Conservation (phyloP, 192 early-diverging fungal species). For the Coemansia sp. region DNA sequence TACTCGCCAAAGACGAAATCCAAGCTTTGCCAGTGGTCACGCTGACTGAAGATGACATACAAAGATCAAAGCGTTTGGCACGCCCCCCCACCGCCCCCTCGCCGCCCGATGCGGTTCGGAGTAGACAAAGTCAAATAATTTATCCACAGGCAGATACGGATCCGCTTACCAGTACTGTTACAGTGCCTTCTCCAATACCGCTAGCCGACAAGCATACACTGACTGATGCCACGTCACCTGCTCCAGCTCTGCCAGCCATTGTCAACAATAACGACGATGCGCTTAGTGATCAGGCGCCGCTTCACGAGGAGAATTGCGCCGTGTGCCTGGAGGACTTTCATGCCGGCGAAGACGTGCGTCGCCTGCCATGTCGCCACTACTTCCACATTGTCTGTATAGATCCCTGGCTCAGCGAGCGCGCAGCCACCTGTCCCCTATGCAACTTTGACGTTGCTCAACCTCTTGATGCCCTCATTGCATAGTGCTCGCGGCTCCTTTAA, state of each 20-base stretch:
- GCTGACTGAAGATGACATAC: slow-evolving; percentile 35
- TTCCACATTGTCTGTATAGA: slow-evolving; percentile 49
- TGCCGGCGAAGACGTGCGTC: slow-evolving; percentile 32
- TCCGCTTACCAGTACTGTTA: not conserved
- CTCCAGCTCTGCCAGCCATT: not conserved
- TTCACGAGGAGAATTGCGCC: slow-evolving; percentile 47
- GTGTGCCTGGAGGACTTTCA: slow-evolving; percentile 48
- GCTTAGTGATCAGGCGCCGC: not conserved
- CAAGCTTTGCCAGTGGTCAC: slow-evolving; percentile 12
- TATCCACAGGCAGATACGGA: not conserved
- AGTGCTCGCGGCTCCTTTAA: not conserved
- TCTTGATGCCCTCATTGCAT: not conserved
- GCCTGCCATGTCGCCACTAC: slow-evolving; percentile 43
- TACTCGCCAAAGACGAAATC: slow-evolving; percentile 26
- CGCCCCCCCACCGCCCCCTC: not conserved
- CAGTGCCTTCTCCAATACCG: not conserved
- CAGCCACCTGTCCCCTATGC: slow-evolving; percentile 46
- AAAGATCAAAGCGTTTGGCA: slow-evolving; percentile 17
- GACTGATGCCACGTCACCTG: slow-evolving; percentile 4
- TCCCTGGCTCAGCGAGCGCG: slow-evolving; percentile 34
- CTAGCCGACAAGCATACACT: not conserved
- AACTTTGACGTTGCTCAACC: slow-evolving; percentile 31
- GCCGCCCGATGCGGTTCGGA: not conserved
- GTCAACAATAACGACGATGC: not conserved
- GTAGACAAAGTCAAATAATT: not conserved